A percentile compares a stretch with the other conserved stretches of the same genome.
These are phyloP conservation scores for Amaranthus cruentus DNA, from an alignment of 148 eudicot genomes.

Conservation along the genomic window DNA sequence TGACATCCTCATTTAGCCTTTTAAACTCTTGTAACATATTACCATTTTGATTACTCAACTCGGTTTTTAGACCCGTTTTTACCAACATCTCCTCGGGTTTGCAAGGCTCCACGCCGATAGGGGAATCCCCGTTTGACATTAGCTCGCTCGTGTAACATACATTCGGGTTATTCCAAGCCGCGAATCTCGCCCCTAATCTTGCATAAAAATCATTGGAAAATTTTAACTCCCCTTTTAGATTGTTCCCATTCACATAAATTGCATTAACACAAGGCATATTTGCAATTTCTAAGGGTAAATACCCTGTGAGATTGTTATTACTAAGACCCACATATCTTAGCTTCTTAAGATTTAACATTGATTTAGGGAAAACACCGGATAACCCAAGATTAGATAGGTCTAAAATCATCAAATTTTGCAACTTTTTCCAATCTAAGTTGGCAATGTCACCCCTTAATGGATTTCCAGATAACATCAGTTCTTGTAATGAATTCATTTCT, in stretches of 20 bases:
- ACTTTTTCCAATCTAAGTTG: slow-evolving; percentile 48
- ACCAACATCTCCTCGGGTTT: slow-evolving; percentile 22
- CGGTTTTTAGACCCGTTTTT: slow-evolving; percentile 22
- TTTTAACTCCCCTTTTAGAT: slow-evolving; percentile 60
- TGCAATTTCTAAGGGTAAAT: slow-evolving; percentile 44
- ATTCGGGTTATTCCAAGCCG: slow-evolving; percentile 71
- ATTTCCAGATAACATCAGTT: slow-evolving; percentile 63
- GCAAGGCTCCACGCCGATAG: slow-evolving; percentile 64
- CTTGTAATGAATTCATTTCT: slow-evolving; percentile 61
- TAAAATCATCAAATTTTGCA: slow-evolving; percentile 42
- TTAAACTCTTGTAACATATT: background rate
- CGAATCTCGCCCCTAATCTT: slow-evolving; percentile 76
- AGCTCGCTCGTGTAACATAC: slow-evolving; percentile 48
- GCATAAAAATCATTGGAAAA: slow-evolving; percentile 53
- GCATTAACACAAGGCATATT: slow-evolving; percentile 51
- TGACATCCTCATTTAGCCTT: slow-evolving; percentile 22
- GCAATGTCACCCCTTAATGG: slow-evolving; percentile 61
- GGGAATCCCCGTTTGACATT: slow-evolving; percentile 28
- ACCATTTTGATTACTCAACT: slow-evolving; percentile 18
- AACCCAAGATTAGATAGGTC: slow-evolving; percentile 61
- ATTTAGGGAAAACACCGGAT: slow-evolving; percentile 62
- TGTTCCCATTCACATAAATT: slow-evolving; percentile 69
- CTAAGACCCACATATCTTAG: slow-evolving; percentile 70
- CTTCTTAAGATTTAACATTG: slow-evolving; percentile 41
- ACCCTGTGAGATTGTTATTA: slow-evolving; percentile 64